Percentiles rank a stretch among this genome's conserved stretches.
Conservation (phyloP, 2,329 filamentous ascomycete species). For the Madurella fahalii region DNA sequence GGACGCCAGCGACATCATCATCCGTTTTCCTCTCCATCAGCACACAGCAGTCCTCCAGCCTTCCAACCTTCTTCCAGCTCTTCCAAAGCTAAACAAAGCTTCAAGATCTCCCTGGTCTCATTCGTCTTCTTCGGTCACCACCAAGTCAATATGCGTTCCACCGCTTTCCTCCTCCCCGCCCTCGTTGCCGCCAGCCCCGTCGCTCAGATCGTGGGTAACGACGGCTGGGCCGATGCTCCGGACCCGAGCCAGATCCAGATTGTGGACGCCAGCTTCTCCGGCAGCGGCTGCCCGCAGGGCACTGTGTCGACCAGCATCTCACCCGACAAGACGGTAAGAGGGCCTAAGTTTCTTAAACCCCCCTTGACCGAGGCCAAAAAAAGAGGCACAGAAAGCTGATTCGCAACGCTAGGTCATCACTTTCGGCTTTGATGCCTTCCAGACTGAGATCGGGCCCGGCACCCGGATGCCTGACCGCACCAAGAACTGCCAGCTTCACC, state of each 20-base stretch:
- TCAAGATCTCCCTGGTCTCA: conserved; percentile 11
- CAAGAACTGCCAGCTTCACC: conserved; percentile 47
- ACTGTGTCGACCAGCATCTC: conserved; percentile 41
- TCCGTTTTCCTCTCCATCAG: conserved; percentile 20
- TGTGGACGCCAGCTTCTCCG: conserved; percentile 37
- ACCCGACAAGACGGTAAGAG: conserved; percentile 39
- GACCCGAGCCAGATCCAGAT: conserved; percentile 40
- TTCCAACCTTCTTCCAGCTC: conserved; percentile 10
- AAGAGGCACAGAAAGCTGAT: conserved; percentile 6
- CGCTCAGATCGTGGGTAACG: conserved; percentile 22
- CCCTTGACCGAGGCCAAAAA: neutral
- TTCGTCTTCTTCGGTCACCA: conserved; percentile 6
- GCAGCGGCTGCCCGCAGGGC: conserved; percentile 43
- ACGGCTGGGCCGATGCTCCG: conserved; percentile 34
- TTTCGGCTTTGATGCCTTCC: conserved; percentile 45
- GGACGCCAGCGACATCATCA: conserved; percentile 15
- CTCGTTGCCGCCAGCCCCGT: conserved; percentile 37
- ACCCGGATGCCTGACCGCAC: conserved; percentile 34
- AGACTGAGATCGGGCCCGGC: conserved; percentile 45
- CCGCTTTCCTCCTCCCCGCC: conserved; percentile 34
- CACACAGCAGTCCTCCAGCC: conserved; percentile 21
- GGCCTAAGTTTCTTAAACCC: too few relatives aligned
- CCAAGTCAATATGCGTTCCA: conserved; percentile 35
- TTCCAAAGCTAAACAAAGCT: conserved; percentile 8
- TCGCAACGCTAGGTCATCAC: conserved; percentile 37